Base-by-base conservation (phyloP, 352 stramenopile species). In the Pythium insidiosum region DNA sequence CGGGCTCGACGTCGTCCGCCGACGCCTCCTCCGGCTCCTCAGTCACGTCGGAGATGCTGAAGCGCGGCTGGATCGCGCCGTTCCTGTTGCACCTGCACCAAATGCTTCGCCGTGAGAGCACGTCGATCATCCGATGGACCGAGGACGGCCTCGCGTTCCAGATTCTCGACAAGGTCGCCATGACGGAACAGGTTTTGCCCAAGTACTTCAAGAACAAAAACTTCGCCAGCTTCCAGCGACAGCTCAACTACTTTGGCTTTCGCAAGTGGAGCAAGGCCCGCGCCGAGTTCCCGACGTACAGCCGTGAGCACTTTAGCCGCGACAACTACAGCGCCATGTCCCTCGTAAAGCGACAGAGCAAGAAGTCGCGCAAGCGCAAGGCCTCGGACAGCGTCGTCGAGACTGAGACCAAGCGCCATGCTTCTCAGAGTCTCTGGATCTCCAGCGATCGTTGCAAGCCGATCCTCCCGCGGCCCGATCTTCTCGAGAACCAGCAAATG, bases 161-260 rank as follows among this genome's bases (percentile, higher is more conserved):
- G 57, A 94, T 94, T 47, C 55, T 86, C 29, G 78, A 95, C 68
- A 90, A 88, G 61, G 61, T 74, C 7, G 66, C 68, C 21, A 71
- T 97, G 38, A 92, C 94, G 43, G 58, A 83, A 19, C 73, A 93
- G 59, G 77, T 97, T 28, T 63, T 97, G 19, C 88, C 91, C 13
- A 84, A 86, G 47, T 97, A 97, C 66, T 98, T 98, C 49, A 97
- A 96, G 64, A 95, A 98, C 69, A 88, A 91, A 54, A 96, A 92
- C 59, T 98, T 97, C 64, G 90, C 92, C n/a, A 97, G 88, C 43
- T 94, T 98, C 49, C 85, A 96, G 56, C 83, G 92, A 18, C 89
- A 98, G 59, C 76, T 98, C 40, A 97, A 96, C 71, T 97, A 98
- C 68, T 98, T 98, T 65, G 78, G 70, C 42, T 98, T 98, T 66